Evolutionary conservation across 108 stramenopile genomes (phyloP).

Genomic region (Cyclotella cryptica): DNA sequence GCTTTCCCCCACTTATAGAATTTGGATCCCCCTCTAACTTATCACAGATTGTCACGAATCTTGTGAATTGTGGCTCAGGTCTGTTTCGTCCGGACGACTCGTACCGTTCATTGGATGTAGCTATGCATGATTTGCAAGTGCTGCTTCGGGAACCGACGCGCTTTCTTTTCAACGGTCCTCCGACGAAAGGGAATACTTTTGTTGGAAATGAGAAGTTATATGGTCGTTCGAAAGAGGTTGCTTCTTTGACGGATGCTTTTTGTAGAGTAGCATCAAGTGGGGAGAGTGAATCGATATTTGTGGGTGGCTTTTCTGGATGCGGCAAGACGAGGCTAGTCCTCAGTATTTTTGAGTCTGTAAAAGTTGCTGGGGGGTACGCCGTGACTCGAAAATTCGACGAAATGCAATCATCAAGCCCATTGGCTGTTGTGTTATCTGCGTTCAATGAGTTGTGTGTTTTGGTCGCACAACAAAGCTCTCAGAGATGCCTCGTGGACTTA

Average conservation of each 20-base stretch:
- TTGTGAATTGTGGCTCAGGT: not conserved
- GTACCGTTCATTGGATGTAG: not conserved
- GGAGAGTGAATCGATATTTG: too few species aligned
- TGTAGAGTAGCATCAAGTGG: too few species aligned
- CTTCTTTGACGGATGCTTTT: not conserved
- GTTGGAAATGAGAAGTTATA: not conserved
- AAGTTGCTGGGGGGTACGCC: too few species aligned
- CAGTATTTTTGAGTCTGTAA: too few species aligned
- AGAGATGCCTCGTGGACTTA: too few species aligned
- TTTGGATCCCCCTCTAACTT: not conserved
- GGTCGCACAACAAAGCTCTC: too few species aligned
- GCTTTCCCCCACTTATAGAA: not conserved
- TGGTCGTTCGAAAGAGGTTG: not conserved
- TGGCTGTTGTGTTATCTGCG: too few species aligned
- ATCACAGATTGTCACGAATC: not conserved
- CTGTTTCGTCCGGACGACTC: not conserved
- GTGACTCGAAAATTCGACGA: too few species aligned
- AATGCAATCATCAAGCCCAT: too few species aligned
- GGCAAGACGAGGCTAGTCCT: too few species aligned
- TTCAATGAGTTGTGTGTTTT: too few species aligned
- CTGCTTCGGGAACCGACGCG: not conserved
- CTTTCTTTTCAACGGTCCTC: not conserved
- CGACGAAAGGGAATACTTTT: not conserved
- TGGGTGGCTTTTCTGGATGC: not conserved
- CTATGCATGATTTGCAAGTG: not conserved